Percentiles rank a stretch among this genome's conserved stretches.
Conservation (phyloP, 2,329 filamentous ascomycete species). For the Xylaria sp. region DNA sequence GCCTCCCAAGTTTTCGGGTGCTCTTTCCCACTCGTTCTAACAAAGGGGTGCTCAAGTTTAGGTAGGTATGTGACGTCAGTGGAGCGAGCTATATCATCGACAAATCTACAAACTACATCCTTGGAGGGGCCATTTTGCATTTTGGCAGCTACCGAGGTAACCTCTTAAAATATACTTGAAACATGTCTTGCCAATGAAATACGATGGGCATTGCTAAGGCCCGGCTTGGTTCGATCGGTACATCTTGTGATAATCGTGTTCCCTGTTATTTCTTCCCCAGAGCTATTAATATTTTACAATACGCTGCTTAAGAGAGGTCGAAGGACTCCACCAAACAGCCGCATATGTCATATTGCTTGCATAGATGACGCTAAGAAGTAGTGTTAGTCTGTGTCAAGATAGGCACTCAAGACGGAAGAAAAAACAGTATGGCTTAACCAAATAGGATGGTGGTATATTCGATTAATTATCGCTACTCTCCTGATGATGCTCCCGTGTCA, state of each 20-base stretch:
- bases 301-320: neutral
- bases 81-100: conserved; percentile 6
- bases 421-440: neutral
- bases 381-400: neutral
- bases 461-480: neutral
- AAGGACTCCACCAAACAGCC: neutral
- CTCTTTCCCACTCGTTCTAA: neutral
- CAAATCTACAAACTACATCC: neutral
- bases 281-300: neutral
- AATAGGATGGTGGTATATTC: neutral
- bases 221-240: neutral
- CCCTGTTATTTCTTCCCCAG: neutral
- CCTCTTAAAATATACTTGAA: neutral
- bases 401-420: neutral
- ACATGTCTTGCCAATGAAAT: neutral
- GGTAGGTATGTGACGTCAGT: conserved; percentile 32
- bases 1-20: neutral
- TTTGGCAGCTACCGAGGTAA: neutral
- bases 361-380: no score
- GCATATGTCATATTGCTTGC: neutral
- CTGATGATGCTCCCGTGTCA: neutral
- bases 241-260: neutral
- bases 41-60: neutral
- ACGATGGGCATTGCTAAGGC: neutral
- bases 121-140: neutral